Base-by-base conservation (phyloP, 495 filamentous ascomycete genomes). In the Daldinia bambusicola region DNA sequence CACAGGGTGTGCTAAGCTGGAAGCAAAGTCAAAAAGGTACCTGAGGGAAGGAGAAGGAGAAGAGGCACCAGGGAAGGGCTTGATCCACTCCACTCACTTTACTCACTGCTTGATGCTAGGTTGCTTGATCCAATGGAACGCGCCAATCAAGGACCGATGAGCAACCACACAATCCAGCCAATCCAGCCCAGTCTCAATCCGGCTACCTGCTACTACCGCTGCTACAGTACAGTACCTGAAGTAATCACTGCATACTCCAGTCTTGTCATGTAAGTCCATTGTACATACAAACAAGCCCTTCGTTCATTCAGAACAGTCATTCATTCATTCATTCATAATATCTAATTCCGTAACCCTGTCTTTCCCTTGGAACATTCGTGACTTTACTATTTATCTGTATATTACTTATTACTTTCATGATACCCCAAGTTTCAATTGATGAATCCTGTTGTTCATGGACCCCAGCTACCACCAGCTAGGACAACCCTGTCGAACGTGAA, bases 131-230 rank as follows among this genome's bases (percentile, higher is more conserved):
- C 53, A 31, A 73, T 66, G 66, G 70, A 62, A 73, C 58, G 34
- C 43, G 37, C 70, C 70, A 73, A 73, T 73, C 66, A 73, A 38
- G 26, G 20, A 22, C 38, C 32, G 51, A 37, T 59, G 37, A 65
- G 63, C 63, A 59, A 66, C 70, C 55, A 60, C 30, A 48, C 66
- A 73, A 69, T 68, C 68, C 71, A 71, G 18, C 58, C 71, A 69
- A 66, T 69, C 70, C 61, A 34, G 66, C 63, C 71, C 66, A 76
- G 68, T 70, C 72, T 69, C 56, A 68, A 76, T 75, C 72, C 75
- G 72, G 73, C 69, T 58, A 75, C 66, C 62, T 69, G 22, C 67
- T 66, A 66, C 55, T 48, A 55, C 61, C 60, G 43, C 55, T 45
- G 26, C 26, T 26, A 26, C 26, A 26, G 26, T 26, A 61, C 61